Base-by-base conservation (phyloP, 2,329 filamentous ascomycete genomes). In the Chalara sp. region DNA sequence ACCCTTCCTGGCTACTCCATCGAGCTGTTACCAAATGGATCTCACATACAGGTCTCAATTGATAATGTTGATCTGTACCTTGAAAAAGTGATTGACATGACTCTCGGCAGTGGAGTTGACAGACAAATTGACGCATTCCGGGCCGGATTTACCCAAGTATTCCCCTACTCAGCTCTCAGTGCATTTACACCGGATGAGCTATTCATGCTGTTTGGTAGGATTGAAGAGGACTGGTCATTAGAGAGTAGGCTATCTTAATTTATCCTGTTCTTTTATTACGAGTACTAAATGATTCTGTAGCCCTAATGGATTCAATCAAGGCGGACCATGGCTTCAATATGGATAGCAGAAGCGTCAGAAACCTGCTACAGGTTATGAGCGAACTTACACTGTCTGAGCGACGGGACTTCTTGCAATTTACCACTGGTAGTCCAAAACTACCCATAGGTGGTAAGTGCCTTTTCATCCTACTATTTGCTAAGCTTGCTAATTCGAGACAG, bases 251-350 rank as follows among this genome's bases (percentile, higher is more conserved):
- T 40, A 10, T n/a, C 28, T 32, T 39, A 11, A 11, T 39, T 43
- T 32, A 37, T 46, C 6, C 47, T 41, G 37, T 51, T 46, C 21
- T 21, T 2, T 21, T 21, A 21, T 21, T 21, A 21, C 21, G 3
- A 21, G 21, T 21, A 21, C 21, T 21, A 21, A 21, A 21, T 21
- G 21, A 21, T 3, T 21, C 30, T 30, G 3, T 61, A 93, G 89
- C 93, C 53, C 81, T 99, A 40, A 95, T 95, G 81, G 93, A 99
- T 65, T 96, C 92, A 0, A 92, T 99, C 73, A 99, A 99, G 72
- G 93, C 93, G 31, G 93, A 99, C 62, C 93, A 99, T 66, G 93
- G 93, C 6, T 99, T 89, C 74, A 99, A 97, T 62, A 93, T 99
- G 81, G 93, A 99, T 66, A 97, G 92, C 75, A 88, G 86, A 72